These are phyloP conservation scores for Chenopodium formosanum DNA, from an alignment of 148 eudicot species.

Conservation along the genomic window DNA sequence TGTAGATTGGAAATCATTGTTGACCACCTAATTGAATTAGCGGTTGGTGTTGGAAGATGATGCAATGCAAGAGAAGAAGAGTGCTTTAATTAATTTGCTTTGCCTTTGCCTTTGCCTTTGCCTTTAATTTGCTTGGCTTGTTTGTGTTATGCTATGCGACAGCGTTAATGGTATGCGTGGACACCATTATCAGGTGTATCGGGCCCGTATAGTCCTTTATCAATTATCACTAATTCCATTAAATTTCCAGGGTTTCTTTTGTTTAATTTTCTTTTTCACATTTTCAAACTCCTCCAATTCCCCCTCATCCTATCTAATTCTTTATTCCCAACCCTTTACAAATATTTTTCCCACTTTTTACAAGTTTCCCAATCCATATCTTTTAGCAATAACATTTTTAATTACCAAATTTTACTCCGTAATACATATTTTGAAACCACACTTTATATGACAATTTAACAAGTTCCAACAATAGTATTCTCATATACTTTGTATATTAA, in stretches of 20 bases:
- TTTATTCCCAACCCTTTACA: too few relatives aligned
- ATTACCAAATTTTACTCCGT: too few relatives aligned
- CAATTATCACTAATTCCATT: not conserved
- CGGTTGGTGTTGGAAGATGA: constrained; percentile 31
- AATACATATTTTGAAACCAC: too few relatives aligned
- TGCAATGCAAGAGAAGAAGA: constrained; percentile 19
- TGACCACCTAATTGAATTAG: constrained; percentile 17
- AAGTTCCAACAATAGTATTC: too few relatives aligned
- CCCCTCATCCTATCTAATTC: too few relatives aligned
- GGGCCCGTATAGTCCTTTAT: not conserved
- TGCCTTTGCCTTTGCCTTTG: not conserved
- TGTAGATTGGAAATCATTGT: constrained; percentile 14
- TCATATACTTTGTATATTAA: too few relatives aligned
- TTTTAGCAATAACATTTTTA: too few relatives aligned
- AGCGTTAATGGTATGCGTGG: constrained; percentile 36
- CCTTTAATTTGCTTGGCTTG: constrained; percentile 17
- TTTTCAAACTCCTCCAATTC: too few relatives aligned
- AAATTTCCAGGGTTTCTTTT: not conserved
- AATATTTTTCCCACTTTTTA: too few relatives aligned
- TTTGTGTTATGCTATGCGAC: constrained; percentile 16
- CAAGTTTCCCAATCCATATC: too few relatives aligned
- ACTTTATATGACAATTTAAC: too few relatives aligned
- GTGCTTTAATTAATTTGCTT: not conserved
- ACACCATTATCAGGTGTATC: constrained; percentile 27
- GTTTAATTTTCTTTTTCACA: too few relatives aligned